phyloP scores from a whole-genome alignment of 1,284 basidiomycete species.

The Cutaneotrichosporon mucoides region DNA sequence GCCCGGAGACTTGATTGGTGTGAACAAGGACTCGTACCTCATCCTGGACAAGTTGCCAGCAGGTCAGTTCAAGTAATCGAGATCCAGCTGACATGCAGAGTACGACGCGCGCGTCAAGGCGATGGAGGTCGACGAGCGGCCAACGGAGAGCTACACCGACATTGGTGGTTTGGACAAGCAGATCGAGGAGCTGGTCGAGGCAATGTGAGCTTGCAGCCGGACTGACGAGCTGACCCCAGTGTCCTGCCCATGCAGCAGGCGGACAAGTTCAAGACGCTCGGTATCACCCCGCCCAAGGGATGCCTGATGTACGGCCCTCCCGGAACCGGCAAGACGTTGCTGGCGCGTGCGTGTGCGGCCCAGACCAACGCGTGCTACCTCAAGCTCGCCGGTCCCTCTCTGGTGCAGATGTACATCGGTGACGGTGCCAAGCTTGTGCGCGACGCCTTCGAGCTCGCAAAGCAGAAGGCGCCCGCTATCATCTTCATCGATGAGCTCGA shows the following conservation, averaged over 20 bases:
- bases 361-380: slow-evolving; percentile 78
- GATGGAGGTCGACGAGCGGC: slow-evolving; percentile 88
- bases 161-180: slow-evolving; percentile 77
- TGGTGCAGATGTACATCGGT: slow-evolving; percentile 67
- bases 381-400: slow-evolving; percentile 69
- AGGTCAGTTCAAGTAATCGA: slow-evolving; percentile 24
- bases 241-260: slow-evolving; percentile 77
- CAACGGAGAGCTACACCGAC: slow-evolving; percentile 73
- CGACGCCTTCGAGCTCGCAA: slow-evolving; percentile 95
- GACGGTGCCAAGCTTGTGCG: slow-evolving; percentile 94
- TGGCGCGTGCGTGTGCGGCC: slow-evolving; percentile 71
- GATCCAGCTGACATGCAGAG: slow-evolving; percentile 50
- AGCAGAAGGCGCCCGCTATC: slow-evolving; percentile 96
- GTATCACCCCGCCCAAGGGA: slow-evolving; percentile 75
- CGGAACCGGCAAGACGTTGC: slow-evolving; percentile 71
- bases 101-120: slow-evolving; percentile 76
- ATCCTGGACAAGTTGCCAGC: slow-evolving; percentile 79
- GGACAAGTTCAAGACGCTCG: slow-evolving; percentile 73
- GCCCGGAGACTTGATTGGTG: slow-evolving; percentile 92
- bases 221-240: slow-evolving; percentile 30
- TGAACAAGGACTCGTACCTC: slow-evolving; percentile 99
- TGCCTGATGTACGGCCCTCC: slow-evolving; percentile 76
- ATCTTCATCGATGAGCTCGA: slow-evolving; percentile 99
- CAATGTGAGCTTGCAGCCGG: slow-evolving; percentile 59
- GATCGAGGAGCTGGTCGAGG: slow-evolving; percentile 75